Evolutionary conservation across 2,329 filamentous ascomycete species (phyloP).

Genomic region (Penicillium sp.): DNA sequence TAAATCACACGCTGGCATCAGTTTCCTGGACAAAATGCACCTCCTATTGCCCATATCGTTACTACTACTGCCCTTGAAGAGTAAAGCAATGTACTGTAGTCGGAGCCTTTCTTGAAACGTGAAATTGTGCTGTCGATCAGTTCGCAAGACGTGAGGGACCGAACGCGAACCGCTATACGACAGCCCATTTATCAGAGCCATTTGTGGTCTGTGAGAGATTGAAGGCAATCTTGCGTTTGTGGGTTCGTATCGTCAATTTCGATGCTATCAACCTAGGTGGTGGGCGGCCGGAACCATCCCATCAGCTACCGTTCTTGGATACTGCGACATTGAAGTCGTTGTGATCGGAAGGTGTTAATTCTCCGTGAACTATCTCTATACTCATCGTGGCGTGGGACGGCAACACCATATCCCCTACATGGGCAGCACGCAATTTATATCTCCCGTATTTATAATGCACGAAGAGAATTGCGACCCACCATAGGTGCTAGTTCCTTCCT

Average conservation of each 20-base stretch:
- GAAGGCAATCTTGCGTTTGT: neutral
- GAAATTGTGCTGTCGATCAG: neutral
- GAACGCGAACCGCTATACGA: neutral
- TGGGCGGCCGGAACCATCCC: neutral
- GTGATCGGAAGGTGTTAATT: neutral
- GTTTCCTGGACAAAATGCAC: neutral
- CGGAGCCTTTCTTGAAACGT: neutral
- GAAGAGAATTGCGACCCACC: too few relatives aligned
- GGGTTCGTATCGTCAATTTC: neutral
- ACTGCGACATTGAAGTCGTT: neutral
- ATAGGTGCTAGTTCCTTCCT: too few relatives aligned
- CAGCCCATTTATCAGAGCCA: neutral
- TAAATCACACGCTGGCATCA: neutral
- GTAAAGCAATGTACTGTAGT: neutral
- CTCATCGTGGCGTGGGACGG: neutral
- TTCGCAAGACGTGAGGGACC: neutral
- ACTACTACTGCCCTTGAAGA: neutral
- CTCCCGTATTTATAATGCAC: neutral
- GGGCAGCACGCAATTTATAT: neutral
- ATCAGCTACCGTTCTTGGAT: neutral
- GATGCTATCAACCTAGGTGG: neutral
- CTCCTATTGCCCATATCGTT: neutral
- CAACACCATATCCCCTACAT: neutral
- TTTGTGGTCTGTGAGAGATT: neutral
- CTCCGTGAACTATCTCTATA: neutral